Base-by-base conservation (phyloP, 1,284 basidiomycete genomes). In the Heterobasidion parviporum region DNA sequence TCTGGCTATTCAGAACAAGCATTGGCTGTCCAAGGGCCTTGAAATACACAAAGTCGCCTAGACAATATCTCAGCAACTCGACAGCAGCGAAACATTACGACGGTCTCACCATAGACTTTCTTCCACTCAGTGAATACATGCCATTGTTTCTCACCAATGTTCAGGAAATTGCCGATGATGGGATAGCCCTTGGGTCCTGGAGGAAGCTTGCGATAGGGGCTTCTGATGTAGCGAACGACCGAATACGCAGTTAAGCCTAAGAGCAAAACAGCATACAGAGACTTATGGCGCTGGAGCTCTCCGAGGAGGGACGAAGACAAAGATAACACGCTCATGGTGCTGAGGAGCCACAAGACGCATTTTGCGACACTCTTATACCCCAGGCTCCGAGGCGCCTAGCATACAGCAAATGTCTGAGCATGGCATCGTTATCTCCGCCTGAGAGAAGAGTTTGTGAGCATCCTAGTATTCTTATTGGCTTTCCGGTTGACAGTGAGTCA, bases 31-130 rank as follows among this genome's bases (percentile, higher is more conserved):
- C 65, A 20, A 63, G 49, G 2, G 60, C 57, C 20, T 33, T 56
- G 15, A 67, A 41, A 50, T 60, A 64, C n/a, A 64, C 55, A 12
- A 68, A 51, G 35, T 66, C 62, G 20, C 64, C 63, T 65, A 8
- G 46, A 44, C 10, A 10, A 47, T 7, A 47, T 47, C 20, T 16
- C 14, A n/a, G 16, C 10, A 47, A 7, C 14, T 47, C 0, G 10
- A 10, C 3, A 16, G 14, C 10, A 47, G 46, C 16, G 8, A 48
- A 14, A 12, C 47, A 14, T 3, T 9, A 14, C 14, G 16, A 20
- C 6, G 7, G 47, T 14, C 50, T 33, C 32, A 51, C 50, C 50
- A 18, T 51, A 51, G 8, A 14, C 15, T 18, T 51, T 51, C 32
- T 34, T 36, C 32, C 26, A 36, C 50, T 51, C 50, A 35, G 26